phyloP scores from a whole-genome alignment of 495 filamentous ascomycete genomes.

The Symbiotaphrina buchneri region DNA sequence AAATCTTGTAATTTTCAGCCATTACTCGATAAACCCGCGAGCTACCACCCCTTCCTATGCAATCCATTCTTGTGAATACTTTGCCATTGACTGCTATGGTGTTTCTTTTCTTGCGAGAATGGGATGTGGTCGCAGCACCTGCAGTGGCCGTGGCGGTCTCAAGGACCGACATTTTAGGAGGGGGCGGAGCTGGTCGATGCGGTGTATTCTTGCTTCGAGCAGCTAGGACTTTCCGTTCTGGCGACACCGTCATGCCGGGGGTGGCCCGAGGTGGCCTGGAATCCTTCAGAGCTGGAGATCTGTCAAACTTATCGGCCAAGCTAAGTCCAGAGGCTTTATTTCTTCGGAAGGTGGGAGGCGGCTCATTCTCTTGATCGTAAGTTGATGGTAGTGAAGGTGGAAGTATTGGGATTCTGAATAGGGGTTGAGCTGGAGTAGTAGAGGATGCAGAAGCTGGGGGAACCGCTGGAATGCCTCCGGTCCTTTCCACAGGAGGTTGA shows the following conservation, averaged over 20 bases:
- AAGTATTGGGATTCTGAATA: constrained; percentile 42
- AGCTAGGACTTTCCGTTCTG: constrained; percentile 47
- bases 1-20: constrained; percentile 86
- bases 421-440: constrained; percentile 21
- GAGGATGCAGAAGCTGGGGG: constrained; percentile 17
- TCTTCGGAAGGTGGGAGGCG: constrained; percentile 51
- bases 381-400: constrained; percentile 29
- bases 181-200: constrained; percentile 58
- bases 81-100: constrained; percentile 79
- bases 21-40: constrained; percentile 90
- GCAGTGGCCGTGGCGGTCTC: constrained; percentile 75
- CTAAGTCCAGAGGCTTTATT: constrained; percentile 34
- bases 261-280: neutral
- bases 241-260: constrained; percentile 16
- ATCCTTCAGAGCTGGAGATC: constrained; percentile 21
- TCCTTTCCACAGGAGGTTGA: too few relatives aligned
- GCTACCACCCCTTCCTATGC: constrained; percentile 77
- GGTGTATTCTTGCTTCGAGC: constrained; percentile 65
- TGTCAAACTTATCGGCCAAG: constrained; percentile 34
- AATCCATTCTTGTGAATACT: constrained; percentile 68
- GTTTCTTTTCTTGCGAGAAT: constrained; percentile 49
- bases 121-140: constrained; percentile 52
- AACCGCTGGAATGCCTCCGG: too few relatives aligned
- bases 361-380: constrained; percentile 65
- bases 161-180: constrained; percentile 84